Conservation (phyloP, 768 basidiomycete genomes). For the Leucogyrophana mollusca region DNA sequence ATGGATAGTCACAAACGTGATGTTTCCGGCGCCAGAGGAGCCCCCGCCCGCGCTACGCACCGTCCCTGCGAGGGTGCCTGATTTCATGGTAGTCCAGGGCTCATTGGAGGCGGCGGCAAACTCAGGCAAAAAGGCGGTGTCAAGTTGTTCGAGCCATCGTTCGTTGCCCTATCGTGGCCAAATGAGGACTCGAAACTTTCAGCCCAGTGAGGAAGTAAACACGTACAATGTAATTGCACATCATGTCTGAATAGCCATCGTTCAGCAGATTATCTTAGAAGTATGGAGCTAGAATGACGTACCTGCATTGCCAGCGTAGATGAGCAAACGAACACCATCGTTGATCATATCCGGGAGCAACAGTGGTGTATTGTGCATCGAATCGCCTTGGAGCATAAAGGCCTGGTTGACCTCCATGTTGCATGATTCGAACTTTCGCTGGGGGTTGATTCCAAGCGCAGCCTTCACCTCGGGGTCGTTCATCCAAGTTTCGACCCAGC, state of each 20-base stretch:
- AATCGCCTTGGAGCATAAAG: conserved; percentile 82
- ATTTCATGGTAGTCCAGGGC: conserved; percentile 55
- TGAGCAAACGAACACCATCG: conserved; percentile 77
- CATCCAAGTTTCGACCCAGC: conserved; percentile 88
- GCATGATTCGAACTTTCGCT: conserved; percentile 64
- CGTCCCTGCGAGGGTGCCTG: conserved; percentile 60
- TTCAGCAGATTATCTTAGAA: conserved; percentile 12
- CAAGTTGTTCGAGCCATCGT: conserved; percentile 67
- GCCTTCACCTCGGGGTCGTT: conserved; percentile 76
- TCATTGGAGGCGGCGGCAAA: conserved; percentile 48
- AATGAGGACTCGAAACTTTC: background rate
- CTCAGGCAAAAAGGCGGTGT: conserved; percentile 59
- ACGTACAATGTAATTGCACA: conserved; percentile 82
- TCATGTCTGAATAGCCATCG: conserved; percentile 57
- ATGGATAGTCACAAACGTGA: conserved; percentile 76
- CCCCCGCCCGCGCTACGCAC: conserved; percentile 69
- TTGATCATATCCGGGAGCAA: conserved; percentile 81
- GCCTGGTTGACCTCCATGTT: conserved; percentile 79
- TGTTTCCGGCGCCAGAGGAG: conserved; percentile 71
- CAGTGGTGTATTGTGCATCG: conserved; percentile 76
- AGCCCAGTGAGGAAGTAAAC: conserved; percentile 1
- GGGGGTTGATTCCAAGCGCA: conserved; percentile 70
- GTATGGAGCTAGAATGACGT: conserved; percentile 23
- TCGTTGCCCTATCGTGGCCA: conserved; percentile 60
- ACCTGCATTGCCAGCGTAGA: conserved; percentile 89